Percentiles rank a stretch among this genome's conserved stretches.
phyloP scores from a whole-genome alignment of 2,329 filamentous ascomycete genomes.

The Fusarium brachygibbosum region DNA sequence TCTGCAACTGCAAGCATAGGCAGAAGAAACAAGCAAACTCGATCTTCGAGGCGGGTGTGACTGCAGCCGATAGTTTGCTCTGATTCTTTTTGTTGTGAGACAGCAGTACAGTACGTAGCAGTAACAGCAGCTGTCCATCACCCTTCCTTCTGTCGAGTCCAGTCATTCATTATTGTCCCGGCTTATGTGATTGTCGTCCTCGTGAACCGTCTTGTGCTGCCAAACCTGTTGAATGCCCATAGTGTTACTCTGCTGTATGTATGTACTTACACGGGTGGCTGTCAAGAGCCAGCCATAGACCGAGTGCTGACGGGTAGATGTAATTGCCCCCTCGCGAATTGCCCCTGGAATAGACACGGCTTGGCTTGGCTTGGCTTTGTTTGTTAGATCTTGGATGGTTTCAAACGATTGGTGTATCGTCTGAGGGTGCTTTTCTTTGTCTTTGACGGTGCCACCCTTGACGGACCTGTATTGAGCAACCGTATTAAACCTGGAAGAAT shows the following conservation, averaged over 20 bases:
- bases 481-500: neutral
- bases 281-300: constrained; percentile 4
- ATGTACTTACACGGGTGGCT: constrained; percentile 1
- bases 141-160: constrained; percentile 19
- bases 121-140: neutral
- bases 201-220: constrained; percentile 32
- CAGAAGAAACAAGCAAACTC: constrained; percentile 23
- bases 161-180: constrained; percentile 17
- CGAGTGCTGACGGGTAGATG: constrained; percentile 3
- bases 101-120: constrained; percentile 3
- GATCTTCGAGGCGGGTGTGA: constrained; percentile 30
- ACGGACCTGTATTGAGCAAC: neutral
- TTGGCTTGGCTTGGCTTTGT: constrained; percentile 22
- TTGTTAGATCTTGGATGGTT: constrained; percentile 8
- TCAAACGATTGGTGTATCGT: constrained; percentile 15
- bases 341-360: constrained; percentile 19
- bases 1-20: neutral
- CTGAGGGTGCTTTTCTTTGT: constrained; percentile 15
- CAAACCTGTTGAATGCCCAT: constrained; percentile 10
- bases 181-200: constrained; percentile 25
- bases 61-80: constrained; percentile 34
- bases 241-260: neutral
- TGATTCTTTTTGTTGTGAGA: constrained; percentile 16
- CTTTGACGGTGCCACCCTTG: neutral
- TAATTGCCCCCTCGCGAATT: constrained; percentile 5